phyloP scores from a whole-genome alignment of 2,329 filamentous ascomycete genomes.

The Cephalotrichum gorgonifer region DNA sequence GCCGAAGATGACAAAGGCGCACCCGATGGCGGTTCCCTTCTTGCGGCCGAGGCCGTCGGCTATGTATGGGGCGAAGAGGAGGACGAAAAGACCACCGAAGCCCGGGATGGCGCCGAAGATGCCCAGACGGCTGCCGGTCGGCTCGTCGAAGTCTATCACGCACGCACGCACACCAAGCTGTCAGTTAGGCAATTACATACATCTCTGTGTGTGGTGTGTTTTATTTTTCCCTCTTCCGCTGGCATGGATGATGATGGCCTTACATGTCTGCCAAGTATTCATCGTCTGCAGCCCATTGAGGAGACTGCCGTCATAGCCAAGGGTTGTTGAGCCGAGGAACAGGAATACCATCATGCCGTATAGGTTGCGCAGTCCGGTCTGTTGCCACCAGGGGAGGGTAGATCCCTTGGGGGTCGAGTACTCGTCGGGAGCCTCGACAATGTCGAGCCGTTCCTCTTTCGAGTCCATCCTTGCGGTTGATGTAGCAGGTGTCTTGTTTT shows the following conservation, averaged over 20 bases:
- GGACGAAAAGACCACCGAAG: conserved; percentile 31
- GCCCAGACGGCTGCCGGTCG: conserved; percentile 18
- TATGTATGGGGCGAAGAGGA: conserved; percentile 19
- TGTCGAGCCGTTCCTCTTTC: neutral
- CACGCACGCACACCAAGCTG: neutral
- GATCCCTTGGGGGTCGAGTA: neutral
- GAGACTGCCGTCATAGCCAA: conserved; percentile 39
- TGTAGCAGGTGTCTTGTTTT: neutral
- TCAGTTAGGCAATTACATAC: neutral
- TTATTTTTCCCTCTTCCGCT: no score
- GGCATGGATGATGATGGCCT: no score
- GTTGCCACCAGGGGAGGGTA: conserved; percentile 20
- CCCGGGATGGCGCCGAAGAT: conserved; percentile 32
- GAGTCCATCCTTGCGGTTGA: neutral
- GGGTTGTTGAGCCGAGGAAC: conserved; percentile 39
- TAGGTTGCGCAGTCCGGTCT: conserved; percentile 25
- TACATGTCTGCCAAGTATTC: conserved; percentile 27
- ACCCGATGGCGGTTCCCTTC: conserved; percentile 19
- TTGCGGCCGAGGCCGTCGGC: conserved; percentile 19
- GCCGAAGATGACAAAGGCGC: conserved; percentile 20
- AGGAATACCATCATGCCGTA: conserved; percentile 20
- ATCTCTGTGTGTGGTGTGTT: no score
- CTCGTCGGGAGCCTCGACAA: neutral
- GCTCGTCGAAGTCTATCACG: conserved; percentile 19
- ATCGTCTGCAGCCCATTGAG: conserved; percentile 35